Base-by-base conservation (phyloP, 129 eudicot species). In the Ambrosia trifida region DNA sequence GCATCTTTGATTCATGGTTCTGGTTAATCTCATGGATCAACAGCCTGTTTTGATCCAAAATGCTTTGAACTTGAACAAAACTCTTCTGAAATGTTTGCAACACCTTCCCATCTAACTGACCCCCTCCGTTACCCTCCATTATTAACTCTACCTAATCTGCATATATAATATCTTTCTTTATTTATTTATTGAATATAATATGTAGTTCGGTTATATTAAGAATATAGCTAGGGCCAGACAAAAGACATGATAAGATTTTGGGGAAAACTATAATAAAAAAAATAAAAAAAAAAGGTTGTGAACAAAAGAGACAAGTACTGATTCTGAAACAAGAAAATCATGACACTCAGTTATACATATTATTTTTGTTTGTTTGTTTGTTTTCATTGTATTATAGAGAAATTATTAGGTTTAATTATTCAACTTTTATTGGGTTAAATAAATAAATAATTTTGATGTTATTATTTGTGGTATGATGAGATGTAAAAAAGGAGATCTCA, bases 11-110 rank as follows among this genome's bases (percentile, higher is more conserved):
- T 74, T 86, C 96, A 38, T 92, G 98, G 4, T 92, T 92, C 77
- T 92, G 95, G 28, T 92, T 92, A 36, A 92, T 92, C 91, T 92
- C 88, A 68, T 75, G 86, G 74, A 92, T 92, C 12, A 92, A 68
- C 81, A 86, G 13, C 85, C 96, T 78, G 69, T 92, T 92, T 63
- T 87, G 91, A 78, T 92, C 98, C 82, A 92, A 64, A 46, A 92
- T 86, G 63, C 74, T 85, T 68, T 92, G 98, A 12, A 92, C 98
- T 5, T 51, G 50, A 45, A 45, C 50, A 45, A 89, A 89, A 44
- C 89, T 86, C 85, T 86, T 89, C 38, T 89, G 91, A 65, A 89
- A 89, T 74, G 85, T 77, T 46, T 89, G 96, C 70, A 89, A 3
- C 8, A 86, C 78, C 58, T 83, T 89, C 12, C 85, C 86, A 78